phyloP scores from a whole-genome alignment of 257 asterid genomes.

The Solanum arcanum region DNA sequence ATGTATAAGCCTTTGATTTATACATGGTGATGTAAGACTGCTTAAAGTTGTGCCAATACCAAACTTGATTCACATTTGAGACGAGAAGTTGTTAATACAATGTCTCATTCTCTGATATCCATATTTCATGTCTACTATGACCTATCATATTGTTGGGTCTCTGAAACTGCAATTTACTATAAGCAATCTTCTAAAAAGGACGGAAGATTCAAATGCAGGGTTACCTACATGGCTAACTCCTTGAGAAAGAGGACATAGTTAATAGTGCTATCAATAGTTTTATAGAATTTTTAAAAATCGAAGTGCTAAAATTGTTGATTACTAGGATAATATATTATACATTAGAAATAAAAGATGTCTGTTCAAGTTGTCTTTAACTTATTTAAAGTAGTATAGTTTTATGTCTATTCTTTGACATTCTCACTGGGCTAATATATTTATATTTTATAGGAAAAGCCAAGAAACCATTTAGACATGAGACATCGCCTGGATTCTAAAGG shows the following conservation, averaged over 20 bases:
- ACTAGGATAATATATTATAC: neutral
- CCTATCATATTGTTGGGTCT: neutral
- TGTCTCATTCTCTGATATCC: neutral
- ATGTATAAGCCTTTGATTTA: neutral
- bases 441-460: conserved; percentile 68
- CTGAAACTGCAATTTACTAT: neutral
- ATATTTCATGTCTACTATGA: neutral
- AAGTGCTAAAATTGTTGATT: neutral
- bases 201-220: neutral
- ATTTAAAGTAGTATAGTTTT: neutral
- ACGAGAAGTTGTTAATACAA: neutral
- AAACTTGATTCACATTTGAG: neutral
- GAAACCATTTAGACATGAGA: conserved; percentile 95
- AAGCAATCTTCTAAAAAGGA: neutral
- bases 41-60: neutral
- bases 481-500: conserved; percentile 94
- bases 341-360: neutral
- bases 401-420: neutral
- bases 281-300: neutral
- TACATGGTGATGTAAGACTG: neutral
- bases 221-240: neutral
- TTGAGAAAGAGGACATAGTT: neutral
- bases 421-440: conserved; percentile 1
- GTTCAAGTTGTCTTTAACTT: neutral
- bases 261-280: neutral